Conservation (phyloP, 2,329 filamentous ascomycete genomes). For the Blastomyces gilchristii region DNA sequence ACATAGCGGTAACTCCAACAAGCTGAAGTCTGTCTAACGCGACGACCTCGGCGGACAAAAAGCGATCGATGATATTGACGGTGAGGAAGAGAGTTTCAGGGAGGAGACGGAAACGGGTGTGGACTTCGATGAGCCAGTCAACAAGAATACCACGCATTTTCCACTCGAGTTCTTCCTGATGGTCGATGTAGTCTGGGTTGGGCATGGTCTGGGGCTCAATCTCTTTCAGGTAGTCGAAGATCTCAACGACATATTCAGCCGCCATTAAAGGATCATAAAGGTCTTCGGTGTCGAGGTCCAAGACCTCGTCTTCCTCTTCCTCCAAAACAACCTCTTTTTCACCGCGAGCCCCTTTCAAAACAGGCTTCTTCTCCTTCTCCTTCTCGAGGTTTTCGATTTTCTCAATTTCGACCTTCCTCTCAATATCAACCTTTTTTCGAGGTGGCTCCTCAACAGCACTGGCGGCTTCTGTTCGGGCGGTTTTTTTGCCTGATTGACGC, state of each 20-base stretch:
- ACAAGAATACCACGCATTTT: constrained; percentile 95
- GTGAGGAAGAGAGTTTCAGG: constrained; percentile 91
- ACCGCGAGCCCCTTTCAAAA: background rate
- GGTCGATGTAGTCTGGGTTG: constrained; percentile 90
- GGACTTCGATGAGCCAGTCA: constrained; percentile 97
- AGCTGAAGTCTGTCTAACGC: constrained; percentile 94
- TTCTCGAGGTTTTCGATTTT: background rate
- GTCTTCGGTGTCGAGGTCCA: constrained; percentile 74
- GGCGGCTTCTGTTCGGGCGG: constrained; percentile 51
- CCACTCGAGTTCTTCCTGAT: constrained; percentile 93
- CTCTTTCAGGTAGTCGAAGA: constrained; percentile 81
- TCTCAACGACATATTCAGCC: constrained; percentile 90
- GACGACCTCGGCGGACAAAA: constrained; percentile 86
- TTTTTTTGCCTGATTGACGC: constrained; percentile 44
- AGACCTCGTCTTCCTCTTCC: constrained; percentile 29
- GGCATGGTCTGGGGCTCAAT: constrained; percentile 70
- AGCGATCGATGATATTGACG: constrained; percentile 95
- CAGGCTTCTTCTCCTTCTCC: background rate
- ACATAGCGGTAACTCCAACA: constrained; percentile 92
- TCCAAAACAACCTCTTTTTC: constrained; percentile 30
- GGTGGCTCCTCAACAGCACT: constrained; percentile 58
- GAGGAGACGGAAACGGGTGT: constrained; percentile 78
- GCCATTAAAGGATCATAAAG: constrained; percentile 93
- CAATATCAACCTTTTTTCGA: constrained; percentile 54
- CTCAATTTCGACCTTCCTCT: constrained; percentile 33